These are phyloP conservation scores for Cercospora brassicicola DNA, from an alignment of 2,329 filamentous ascomycete genomes.

Conservation along the genomic window DNA sequence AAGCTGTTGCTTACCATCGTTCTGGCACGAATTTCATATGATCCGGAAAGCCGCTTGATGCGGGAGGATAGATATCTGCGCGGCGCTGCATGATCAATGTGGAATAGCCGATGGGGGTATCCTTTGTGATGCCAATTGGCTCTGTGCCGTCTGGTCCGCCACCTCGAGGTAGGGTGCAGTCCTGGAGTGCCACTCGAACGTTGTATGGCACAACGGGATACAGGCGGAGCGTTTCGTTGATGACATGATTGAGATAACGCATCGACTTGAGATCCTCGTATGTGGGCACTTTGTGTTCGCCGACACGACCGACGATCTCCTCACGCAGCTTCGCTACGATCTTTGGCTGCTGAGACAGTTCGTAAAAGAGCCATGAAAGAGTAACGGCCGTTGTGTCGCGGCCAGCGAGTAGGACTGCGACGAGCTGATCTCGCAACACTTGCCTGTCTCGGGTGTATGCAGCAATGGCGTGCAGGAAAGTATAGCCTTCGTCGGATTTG, in stretches of 20 bases:
- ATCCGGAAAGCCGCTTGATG: conserved; percentile 41
- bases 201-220: conserved; percentile 55
- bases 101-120: conserved; percentile 50
- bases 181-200: conserved; percentile 48
- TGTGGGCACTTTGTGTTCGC: conserved; percentile 59
- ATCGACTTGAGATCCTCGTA: conserved; percentile 84
- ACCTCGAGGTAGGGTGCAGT: conserved; percentile 52
- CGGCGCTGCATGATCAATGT: conserved; percentile 53
- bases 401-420: conserved; percentile 79
- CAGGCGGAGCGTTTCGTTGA: conserved; percentile 49
- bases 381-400: conserved; percentile 84
- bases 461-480: conserved; percentile 83
- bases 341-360: conserved; percentile 70
- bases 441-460: conserved; percentile 68
- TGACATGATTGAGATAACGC: conserved; percentile 66
- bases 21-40: conserved; percentile 50
- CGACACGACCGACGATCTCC: conserved; percentile 70
- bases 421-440: conserved; percentile 79
- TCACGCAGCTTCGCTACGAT: conserved; percentile 66
- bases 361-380: conserved; percentile 79
- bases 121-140: conserved; percentile 47
- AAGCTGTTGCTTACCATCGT: conserved; percentile 42
- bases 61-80: conserved; percentile 50
- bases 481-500: conserved; percentile 71
- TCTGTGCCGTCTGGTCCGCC: conserved; percentile 48